A percentile compares a stretch with the other conserved stretches of the same genome.
These are phyloP conservation scores for Calycina herbarum DNA, from an alignment of 2,329 filamentous ascomycete genomes.

Conservation along the genomic window DNA sequence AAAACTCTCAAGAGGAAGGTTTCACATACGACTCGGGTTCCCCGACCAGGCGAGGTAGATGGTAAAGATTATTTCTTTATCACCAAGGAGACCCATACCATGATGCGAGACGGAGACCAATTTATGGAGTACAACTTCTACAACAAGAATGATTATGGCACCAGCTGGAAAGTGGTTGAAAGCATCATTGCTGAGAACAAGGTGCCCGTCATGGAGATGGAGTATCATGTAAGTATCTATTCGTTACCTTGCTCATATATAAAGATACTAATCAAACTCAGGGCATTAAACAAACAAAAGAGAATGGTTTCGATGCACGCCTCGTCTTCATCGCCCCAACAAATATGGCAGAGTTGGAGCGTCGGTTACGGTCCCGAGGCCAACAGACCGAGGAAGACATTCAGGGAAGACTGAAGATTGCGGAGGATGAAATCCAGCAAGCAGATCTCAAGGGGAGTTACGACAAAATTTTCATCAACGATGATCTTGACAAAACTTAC, in stretches of 20 bases:
- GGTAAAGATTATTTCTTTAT: constrained; percentile 59
- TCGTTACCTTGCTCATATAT: background rate
- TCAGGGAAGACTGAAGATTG: constrained; percentile 44
- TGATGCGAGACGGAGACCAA: constrained; percentile 59
- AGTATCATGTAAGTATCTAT: constrained; percentile 49
- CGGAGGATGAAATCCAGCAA: constrained; percentile 45
- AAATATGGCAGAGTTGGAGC: constrained; percentile 40
- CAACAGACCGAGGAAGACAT: constrained; percentile 50
- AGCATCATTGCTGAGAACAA: constrained; percentile 54
- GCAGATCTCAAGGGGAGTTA: constrained; percentile 48
- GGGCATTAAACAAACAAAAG: constrained; percentile 58
- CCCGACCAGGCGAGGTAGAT: constrained; percentile 51
- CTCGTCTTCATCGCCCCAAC: constrained; percentile 54
- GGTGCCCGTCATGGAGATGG: constrained; percentile 58
- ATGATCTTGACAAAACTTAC: constrained; percentile 51
- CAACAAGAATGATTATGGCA: constrained; percentile 55
- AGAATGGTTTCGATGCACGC: constrained; percentile 56
- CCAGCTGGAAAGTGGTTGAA: constrained; percentile 53
- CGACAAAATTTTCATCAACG: constrained; percentile 53
- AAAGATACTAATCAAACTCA: constrained; percentile 31
- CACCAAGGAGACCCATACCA: constrained; percentile 53
- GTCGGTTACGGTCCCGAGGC: constrained; percentile 44
- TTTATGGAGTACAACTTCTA: constrained; percentile 57
- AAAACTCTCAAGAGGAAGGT: constrained; percentile 63
- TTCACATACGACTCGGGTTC: constrained; percentile 54